Evolutionary conservation across 805 yeast species (phyloP), one percentile per base, ranked within the genome.

Genomic region (Wickerhamomyces chambardii): DNA sequence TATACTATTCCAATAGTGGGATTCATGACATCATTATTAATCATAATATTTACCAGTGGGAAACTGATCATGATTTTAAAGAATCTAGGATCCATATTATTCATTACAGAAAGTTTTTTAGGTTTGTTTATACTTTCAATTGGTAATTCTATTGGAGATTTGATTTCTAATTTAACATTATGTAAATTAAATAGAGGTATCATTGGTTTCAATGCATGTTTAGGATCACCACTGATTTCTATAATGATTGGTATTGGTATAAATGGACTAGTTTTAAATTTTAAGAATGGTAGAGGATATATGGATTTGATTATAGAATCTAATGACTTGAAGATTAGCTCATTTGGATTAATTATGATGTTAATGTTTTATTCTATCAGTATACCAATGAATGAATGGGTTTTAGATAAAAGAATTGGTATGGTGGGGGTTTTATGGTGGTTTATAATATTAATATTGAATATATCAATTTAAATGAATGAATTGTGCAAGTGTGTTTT

Each of bases 151-250:
- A 61, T 84, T 6, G 97, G 97, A 6, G 98, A 90, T 51, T 61
- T 89, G 32, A 77, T 89, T 1, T 81, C 96, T 0, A 86, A 90
- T 46, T 55, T 81, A 26, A 81, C 94, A 0, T 73, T 90, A 18
- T 87, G 95, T 1, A 64, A 64, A 38, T 71, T 84, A 68, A 95
- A 95, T 0, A 78, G 75, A 59, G 84, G 95, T 0, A 68, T 82
- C 31, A 83, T 90, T 83, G 97, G 97, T 0, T 64, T 92, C n/a
- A 84, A 92, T 21, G 96, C 97, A 0, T 89, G 97, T 50, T 82
- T 89, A 54, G 97, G 97, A 0, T 86, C 96, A 1, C 97, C 97
- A 0, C 58, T 90, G 38, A 55, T 92, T 29, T 81, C 87, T 35
- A 62, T 82, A 30, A 61, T 92, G 10, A 64, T 89, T 28, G 95